phyloP scores from a whole-genome alignment of 768 basidiomycete species.

The Cantharellus cinnabarinus region DNA sequence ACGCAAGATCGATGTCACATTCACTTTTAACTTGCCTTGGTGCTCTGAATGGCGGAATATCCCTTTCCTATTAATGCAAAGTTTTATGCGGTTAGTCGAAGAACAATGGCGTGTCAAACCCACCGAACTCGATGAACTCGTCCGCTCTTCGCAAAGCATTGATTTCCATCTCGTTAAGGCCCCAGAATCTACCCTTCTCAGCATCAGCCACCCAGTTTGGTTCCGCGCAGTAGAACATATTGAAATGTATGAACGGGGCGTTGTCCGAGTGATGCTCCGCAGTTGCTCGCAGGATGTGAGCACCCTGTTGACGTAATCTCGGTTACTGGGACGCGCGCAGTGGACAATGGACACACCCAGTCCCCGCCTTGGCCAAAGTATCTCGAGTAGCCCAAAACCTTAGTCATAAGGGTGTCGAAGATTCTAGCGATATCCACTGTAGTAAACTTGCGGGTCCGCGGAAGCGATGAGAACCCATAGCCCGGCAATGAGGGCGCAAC shows the following conservation, averaged over 20 bases:
- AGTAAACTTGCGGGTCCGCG: background rate
- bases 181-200: background rate
- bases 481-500: background rate
- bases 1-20: background rate
- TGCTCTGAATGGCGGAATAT: background rate
- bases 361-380: background rate
- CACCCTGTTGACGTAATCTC: background rate
- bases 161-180: background rate
- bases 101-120: background rate
- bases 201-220: background rate
- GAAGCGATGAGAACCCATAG: background rate
- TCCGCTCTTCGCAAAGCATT: background rate
- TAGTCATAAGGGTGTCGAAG: background rate
- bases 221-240: slow-evolving; percentile 9
- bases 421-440: background rate
- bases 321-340: background rate
- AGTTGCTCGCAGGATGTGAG: slow-evolving; percentile 8
- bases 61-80: background rate
- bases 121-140: background rate
- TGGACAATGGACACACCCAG: background rate
- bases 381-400: background rate
- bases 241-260: slow-evolving; percentile 10
- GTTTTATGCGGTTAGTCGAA: background rate
- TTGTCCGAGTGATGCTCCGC: slow-evolving; percentile 5
- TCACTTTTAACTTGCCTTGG: background rate